Base-by-base conservation (phyloP, 371 early-diverging fungal species). In the Amoeboradix gromovi region DNA sequence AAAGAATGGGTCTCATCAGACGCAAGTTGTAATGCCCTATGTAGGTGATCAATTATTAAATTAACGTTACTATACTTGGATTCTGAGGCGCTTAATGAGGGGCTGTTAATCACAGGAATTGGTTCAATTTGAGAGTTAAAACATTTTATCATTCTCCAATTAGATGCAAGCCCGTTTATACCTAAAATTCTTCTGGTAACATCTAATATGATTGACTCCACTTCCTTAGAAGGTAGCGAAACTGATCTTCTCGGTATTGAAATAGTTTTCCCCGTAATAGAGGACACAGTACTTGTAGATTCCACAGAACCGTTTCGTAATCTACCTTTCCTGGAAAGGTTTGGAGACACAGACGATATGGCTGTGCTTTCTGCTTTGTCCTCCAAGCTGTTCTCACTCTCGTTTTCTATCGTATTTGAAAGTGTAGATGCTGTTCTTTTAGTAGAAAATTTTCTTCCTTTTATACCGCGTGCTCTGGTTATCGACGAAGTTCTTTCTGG, bases 381-480 rank as follows among this genome's bases (percentile, higher is more conserved):
- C 22, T 48, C 48, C 48, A 48, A 22, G 48, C 48, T 48, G 5
- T 5, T 48, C 22, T 48, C 48, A 22, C 48, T 48, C 22, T 48
- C 48, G 22, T 48, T 48, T 48, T 48, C 48, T 12, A 48, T 5
- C 12, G 48, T 48, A 48, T 48, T 48, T 5, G 48, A 48, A 5
- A 48, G 22, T 12, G 48, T 48, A 48, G 48, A 48, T 48, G 48
- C 48, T 48, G 48, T 48, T 48, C 48, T 5, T 22, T 48, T 48
- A 48, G 48, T 48, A 48, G 48, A 48, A 48, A 48, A 48, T 48
- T 48, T 48, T 48, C 48, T 48, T 48, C 48, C 48, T 48, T 48
- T 48, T 22, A 48, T 48, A 48, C 48, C 48, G 22, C 48, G 48
- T 12, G 5, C 22, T 48, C 48, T 48, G 22, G 48, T 48, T 48